These are phyloP conservation scores for Neurospora intermedia DNA, from an alignment of 495 filamentous ascomycete species.

Conservation along the genomic window DNA sequence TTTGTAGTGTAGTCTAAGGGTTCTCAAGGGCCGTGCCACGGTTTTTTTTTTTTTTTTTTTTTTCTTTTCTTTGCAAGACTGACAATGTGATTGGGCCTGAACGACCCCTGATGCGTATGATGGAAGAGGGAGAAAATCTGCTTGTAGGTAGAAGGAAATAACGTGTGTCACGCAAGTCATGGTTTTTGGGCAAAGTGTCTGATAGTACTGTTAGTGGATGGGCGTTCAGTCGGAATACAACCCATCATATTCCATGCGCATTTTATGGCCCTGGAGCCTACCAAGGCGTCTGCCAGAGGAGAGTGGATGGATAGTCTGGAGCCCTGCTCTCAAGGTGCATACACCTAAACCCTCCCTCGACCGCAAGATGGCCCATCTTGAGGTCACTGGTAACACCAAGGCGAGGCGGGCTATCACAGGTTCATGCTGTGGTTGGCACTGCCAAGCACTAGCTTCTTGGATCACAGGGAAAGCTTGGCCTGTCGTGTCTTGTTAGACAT, in stretches of 20 bases:
- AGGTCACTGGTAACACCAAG: not conserved
- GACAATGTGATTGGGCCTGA: not conserved
- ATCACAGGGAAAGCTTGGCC: conserved; percentile 20
- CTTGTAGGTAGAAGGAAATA: not conserved
- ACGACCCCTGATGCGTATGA: not conserved
- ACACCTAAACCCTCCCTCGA: not conserved
- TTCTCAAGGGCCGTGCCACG: not conserved
- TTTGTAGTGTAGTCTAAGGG: not conserved
- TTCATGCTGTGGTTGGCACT: not conserved
- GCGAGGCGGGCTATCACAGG: not conserved
- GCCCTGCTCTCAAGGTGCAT: not conserved
- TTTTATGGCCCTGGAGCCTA: not conserved
- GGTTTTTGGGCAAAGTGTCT: not conserved
- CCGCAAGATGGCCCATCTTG: not conserved
- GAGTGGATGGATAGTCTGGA: not conserved
- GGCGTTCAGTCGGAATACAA: not conserved
- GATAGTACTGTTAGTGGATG: not conserved
- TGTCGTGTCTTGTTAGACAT: conserved; percentile 6
- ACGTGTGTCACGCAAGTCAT: not conserved
- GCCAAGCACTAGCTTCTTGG: conserved; percentile 14
- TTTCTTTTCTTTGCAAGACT: not conserved
- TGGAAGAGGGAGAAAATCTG: not conserved
- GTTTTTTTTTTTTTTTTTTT: not conserved
- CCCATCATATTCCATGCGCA: not conserved
- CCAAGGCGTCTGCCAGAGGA: not conserved